A percentile compares a stretch with the other conserved stretches of the same genome.
Evolutionary conservation across 2,329 filamentous ascomycete genomes (phyloP).

Genomic region (Pseudocercospora pini-densiflorae): DNA sequence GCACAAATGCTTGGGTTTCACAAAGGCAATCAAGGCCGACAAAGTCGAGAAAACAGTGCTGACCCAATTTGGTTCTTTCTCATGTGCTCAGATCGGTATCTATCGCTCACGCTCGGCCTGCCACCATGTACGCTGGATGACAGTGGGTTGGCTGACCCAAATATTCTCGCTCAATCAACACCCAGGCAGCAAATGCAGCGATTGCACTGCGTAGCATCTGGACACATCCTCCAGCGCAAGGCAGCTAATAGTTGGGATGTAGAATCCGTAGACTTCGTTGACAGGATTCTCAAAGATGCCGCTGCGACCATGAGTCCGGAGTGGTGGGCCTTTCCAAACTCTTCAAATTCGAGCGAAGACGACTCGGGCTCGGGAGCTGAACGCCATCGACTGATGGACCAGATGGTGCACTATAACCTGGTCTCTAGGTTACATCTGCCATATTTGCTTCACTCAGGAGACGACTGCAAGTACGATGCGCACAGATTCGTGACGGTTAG

Average conservation of each 20-base stretch:
- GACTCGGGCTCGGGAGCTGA: neutral
- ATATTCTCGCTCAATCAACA: neutral
- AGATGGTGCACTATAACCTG: slow-evolving; percentile 8
- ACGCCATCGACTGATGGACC: neutral
- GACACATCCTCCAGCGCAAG: neutral
- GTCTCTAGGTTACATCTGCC: slow-evolving; percentile 1
- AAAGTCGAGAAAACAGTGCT: neutral
- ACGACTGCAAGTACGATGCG: neutral
- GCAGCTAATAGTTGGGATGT: neutral
- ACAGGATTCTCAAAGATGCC: neutral
- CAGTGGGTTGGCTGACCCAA: neutral
- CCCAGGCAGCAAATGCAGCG: slow-evolving; percentile 2
- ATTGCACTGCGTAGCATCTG: neutral
- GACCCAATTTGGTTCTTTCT: neutral
- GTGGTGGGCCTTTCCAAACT: slow-evolving; percentile 5
- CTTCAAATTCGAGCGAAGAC: neutral
- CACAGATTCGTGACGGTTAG: neutral
- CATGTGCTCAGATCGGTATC: slow-evolving; percentile 5
- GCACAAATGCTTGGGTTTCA: slow-evolving; percentile 5
- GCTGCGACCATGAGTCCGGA: neutral
- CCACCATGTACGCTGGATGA: neutral
- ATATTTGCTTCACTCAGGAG: neutral
- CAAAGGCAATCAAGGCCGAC: neutral
- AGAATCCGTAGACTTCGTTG: neutral
- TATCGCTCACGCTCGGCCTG: slow-evolving; percentile 4